These are phyloP conservation scores for Sphagnum tenellum DNA, from an alignment of 225 moss, liverwort and hornwort genomes.

Conservation along the genomic window DNA sequence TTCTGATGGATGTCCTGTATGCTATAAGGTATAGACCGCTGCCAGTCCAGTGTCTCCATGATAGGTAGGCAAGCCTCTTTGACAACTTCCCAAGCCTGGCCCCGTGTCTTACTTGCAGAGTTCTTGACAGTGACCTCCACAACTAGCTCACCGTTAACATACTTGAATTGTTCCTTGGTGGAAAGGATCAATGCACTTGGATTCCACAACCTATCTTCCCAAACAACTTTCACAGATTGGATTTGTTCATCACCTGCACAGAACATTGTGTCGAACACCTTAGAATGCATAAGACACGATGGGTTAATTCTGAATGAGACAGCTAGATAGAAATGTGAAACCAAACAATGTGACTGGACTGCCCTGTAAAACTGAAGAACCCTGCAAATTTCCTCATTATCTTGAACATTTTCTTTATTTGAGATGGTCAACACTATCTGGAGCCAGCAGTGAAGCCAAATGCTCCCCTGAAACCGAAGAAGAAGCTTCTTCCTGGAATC, in stretches of 20 bases:
- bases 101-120: conserved; percentile 43
- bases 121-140: conserved; percentile 62
- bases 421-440: too few relatives aligned
- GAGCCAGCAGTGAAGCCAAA: too few relatives aligned
- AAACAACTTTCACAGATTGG: conserved; percentile 49
- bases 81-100: conserved; percentile 49
- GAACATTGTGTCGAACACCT: background rate
- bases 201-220: conserved; percentile 63
- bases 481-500: too few relatives aligned
- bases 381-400: too few relatives aligned
- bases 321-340: too few relatives aligned
- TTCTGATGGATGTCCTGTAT: conserved; percentile 52
- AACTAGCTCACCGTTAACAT: conserved; percentile 56
- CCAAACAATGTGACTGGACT: too few relatives aligned
- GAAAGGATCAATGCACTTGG: conserved; percentile 19
- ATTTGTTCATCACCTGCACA: conserved; percentile 60
- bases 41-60: conserved; percentile 70
- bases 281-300: background rate
- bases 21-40: conserved; percentile 72
- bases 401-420: too few relatives aligned
- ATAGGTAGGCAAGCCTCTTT: conserved; percentile 57
- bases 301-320: too few relatives aligned
- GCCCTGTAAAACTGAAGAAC: too few relatives aligned
- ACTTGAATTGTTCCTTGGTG: conserved; percentile 7
- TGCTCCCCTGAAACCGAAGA: too few relatives aligned